Evolutionary conservation across 1,284 basidiomycete genomes (phyloP).

Genomic region (Moesziomyces parantarcticus): DNA sequence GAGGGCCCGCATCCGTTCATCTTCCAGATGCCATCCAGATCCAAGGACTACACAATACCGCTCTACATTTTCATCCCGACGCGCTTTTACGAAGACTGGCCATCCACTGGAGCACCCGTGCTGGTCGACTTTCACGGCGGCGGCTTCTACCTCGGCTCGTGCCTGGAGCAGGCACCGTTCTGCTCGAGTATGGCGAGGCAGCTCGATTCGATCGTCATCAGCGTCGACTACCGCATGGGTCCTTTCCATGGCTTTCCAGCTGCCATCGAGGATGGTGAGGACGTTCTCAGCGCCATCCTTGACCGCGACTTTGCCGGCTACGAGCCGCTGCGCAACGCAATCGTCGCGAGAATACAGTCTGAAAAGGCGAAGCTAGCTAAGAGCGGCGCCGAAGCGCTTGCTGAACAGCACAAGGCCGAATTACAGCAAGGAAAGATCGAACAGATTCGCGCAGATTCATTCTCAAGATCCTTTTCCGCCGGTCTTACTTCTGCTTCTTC

Average conservation of each 20-base stretch:
- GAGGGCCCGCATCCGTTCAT: slow-evolving; percentile 51
- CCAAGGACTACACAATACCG: slow-evolving; percentile 37
- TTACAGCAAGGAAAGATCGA: slow-evolving; percentile 37
- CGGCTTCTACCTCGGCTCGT: slow-evolving; percentile 56
- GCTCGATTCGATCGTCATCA: slow-evolving; percentile 44
- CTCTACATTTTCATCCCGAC: slow-evolving; percentile 52
- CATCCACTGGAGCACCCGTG: slow-evolving; percentile 29
- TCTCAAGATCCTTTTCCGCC: neutral
- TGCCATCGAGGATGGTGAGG: slow-evolving; percentile 53
- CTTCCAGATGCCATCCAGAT: slow-evolving; percentile 44
- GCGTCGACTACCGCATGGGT: slow-evolving; percentile 61
- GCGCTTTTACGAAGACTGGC: slow-evolving; percentile 13
- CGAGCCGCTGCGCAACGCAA: slow-evolving; percentile 26
- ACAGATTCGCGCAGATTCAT: slow-evolving; percentile 10
- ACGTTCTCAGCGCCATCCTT: slow-evolving; percentile 49
- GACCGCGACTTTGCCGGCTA: slow-evolving; percentile 35
- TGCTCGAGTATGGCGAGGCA: slow-evolving; percentile 43
- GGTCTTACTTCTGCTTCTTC: neutral
- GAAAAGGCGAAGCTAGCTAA: slow-evolving; percentile 30
- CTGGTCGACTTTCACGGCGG: slow-evolving; percentile 60
- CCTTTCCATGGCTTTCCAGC: slow-evolving; percentile 62
- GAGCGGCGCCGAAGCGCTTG: slow-evolving; percentile 13
- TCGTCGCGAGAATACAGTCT: slow-evolving; percentile 19
- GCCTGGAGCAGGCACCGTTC: slow-evolving; percentile 55
- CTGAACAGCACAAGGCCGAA: slow-evolving; percentile 24